phyloP scores from a whole-genome alignment of 1,284 basidiomycete genomes.

The Termitomyces sp. region DNA sequence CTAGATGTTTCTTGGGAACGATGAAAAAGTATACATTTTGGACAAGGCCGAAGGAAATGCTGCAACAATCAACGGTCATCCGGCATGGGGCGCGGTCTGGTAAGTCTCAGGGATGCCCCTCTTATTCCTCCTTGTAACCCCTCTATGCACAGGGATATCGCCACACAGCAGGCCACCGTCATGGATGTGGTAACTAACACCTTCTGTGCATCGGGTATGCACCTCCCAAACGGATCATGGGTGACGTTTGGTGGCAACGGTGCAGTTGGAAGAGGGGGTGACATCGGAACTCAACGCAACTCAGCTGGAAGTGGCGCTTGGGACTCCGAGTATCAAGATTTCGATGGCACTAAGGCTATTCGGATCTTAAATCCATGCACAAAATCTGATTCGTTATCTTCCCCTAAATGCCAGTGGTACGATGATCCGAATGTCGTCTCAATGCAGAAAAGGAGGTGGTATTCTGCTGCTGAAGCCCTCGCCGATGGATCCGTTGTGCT shows the following conservation, averaged over 20 bases:
- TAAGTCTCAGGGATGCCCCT: conserved; percentile 27
- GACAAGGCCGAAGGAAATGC: conserved; percentile 43
- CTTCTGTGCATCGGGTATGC: conserved; percentile 79
- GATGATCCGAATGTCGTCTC: conserved; percentile 63
- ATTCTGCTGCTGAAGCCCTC: conserved; percentile 80
- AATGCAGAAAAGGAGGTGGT: conserved; percentile 82
- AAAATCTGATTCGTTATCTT: conserved; percentile 43
- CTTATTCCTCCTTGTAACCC: conserved; percentile 13
- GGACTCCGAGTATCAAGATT: conserved; percentile 56
- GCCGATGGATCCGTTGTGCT: conserved; percentile 65
- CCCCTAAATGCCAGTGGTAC: conserved; percentile 67
- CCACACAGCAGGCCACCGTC: conserved; percentile 39
- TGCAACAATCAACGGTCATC: conserved; percentile 32
- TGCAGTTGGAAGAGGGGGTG: conserved; percentile 23
- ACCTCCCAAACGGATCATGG: conserved; percentile 60
- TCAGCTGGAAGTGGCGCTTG: conserved; percentile 42
- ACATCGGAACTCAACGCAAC: conserved; percentile 64
- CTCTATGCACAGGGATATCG: conserved; percentile 42
- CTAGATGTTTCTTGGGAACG: conserved; percentile 53
- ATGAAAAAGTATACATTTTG: conserved; percentile 43
- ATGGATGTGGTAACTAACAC: conserved; percentile 79
- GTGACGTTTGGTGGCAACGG: conserved; percentile 71
- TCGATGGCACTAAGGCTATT: conserved; percentile 61
- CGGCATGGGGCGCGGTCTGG: conserved; percentile 41
- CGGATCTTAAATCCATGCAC: conserved; percentile 76